Evolutionary conservation across 176 grass and related monocot species (phyloP).

Genomic region (Oryza nivara): DNA sequence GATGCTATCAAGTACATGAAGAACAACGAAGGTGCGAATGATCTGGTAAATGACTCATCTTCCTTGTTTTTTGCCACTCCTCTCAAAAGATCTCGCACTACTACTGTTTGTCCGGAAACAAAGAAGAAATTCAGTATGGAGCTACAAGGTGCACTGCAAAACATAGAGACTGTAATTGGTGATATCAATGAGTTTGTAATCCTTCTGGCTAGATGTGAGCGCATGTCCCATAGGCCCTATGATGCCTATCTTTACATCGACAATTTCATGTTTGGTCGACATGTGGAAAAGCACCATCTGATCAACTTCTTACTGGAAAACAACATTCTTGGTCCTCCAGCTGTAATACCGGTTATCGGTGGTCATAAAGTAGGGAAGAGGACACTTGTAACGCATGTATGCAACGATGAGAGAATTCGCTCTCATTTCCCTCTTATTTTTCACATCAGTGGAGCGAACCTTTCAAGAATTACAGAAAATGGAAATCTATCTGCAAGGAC

Average conservation of each 20-base stretch:
- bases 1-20: not conserved
- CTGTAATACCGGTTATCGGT: no score
- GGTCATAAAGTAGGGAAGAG: no score
- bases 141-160: not conserved
- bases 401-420: no score
- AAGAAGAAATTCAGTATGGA: not conserved
- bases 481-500: no score
- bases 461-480: no score
- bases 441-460: no score
- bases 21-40: not conserved
- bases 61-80: not conserved
- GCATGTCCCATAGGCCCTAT: not conserved
- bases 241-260: constrained; percentile 3
- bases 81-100: not conserved
- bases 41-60: not conserved
- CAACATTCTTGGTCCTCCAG: no score
- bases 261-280: constrained; percentile 32
- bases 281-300: constrained; percentile 18
- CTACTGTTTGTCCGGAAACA: not conserved
- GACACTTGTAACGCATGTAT: no score
- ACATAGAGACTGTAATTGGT: not conserved
- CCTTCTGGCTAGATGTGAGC: constrained; percentile 1
- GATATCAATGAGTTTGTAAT: not conserved
- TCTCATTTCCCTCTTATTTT: no score
- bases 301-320: not conserved